Conservation (phyloP, 495 filamentous ascomycete species). For the Lentithecium fluviatile region DNA sequence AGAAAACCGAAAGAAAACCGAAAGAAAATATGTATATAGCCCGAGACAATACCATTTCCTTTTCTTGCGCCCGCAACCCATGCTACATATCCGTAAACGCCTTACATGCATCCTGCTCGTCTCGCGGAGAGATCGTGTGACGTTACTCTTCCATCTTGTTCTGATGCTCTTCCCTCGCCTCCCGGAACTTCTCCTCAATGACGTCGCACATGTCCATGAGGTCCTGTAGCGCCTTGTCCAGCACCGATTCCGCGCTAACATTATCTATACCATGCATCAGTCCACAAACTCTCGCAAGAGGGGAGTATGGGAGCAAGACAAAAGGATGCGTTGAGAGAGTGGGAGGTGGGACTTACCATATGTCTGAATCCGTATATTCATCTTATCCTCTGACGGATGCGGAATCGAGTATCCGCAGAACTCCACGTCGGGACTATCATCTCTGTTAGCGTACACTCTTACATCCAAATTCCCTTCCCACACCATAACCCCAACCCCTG, state of each 20-base stretch:
- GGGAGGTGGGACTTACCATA: slow-evolving; percentile 63
- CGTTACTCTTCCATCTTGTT: slow-evolving; percentile 21
- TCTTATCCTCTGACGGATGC: slow-evolving; percentile 91
- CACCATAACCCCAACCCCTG: background rate
- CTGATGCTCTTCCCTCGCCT: slow-evolving; percentile 62
- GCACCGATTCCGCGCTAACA: slow-evolving; percentile 74
- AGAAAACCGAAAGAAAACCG: slow-evolving; percentile 6
- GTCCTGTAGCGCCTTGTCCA: slow-evolving; percentile 86
- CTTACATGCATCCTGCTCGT: slow-evolving; percentile 23
- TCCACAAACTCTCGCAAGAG: too few species aligned
- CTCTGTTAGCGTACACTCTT: background rate
- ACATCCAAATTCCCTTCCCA: background rate
- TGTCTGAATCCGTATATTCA: slow-evolving; percentile 96
- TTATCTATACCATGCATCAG: slow-evolving; percentile 54
- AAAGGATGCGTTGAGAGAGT: background rate
- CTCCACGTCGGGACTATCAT: slow-evolving; percentile 78
- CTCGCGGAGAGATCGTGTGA: background rate
- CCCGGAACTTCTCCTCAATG: slow-evolving; percentile 79
- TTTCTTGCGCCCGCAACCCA: slow-evolving; percentile 22
- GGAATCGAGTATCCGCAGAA: slow-evolving; percentile 98
- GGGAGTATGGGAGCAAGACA: too few species aligned
- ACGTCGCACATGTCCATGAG: slow-evolving; percentile 89
- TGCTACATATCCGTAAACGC: slow-evolving; percentile 22
- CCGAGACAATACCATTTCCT: slow-evolving; percentile 33
- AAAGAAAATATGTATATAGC: slow-evolving; percentile 31